A percentile compares a stretch with the other conserved stretches of the same genome.
phyloP scores from a whole-genome alignment of 2,329 filamentous ascomycete genomes.

The Cytospora schulzeri region DNA sequence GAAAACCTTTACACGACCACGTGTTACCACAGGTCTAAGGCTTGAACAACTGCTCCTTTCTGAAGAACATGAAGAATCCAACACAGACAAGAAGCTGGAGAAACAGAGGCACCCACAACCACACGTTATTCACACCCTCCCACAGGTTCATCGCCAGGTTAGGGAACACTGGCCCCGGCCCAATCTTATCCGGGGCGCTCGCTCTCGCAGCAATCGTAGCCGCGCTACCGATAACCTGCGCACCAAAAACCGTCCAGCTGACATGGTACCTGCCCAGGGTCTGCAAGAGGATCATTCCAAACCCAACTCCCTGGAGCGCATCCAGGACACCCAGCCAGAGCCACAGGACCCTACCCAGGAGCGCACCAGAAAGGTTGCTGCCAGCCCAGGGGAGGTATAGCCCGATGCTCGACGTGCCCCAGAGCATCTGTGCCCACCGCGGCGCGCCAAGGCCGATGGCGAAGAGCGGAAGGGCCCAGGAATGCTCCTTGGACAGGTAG shows the following conservation, averaged over 20 bases:
- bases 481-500: conserved; percentile 59
- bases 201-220: conserved; percentile 62
- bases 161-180: conserved; percentile 64
- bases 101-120: conserved; percentile 63
- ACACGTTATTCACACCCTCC: conserved; percentile 50
- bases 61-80: conserved; percentile 58
- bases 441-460: conserved; percentile 67
- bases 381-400: conserved; percentile 65
- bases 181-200: conserved; percentile 61
- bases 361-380: conserved; percentile 52
- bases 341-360: conserved; percentile 62
- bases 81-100: conserved; percentile 61
- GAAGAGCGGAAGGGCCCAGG: conserved; percentile 68
- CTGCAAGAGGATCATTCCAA: conserved; percentile 69
- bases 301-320: conserved; percentile 64
- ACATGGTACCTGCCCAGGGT: conserved; percentile 68
- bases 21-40: conserved; percentile 37
- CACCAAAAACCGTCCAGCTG: conserved; percentile 60
- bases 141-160: conserved; percentile 55
- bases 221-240: conserved; percentile 63
- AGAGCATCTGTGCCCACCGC: conserved; percentile 69
- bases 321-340: conserved; percentile 69
- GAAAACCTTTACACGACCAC: not conserved
- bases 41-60: conserved; percentile 60
- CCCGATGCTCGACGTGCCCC: conserved; percentile 63